Evolutionary conservation across 1,139 yeast species (phyloP), one percentile per base, ranked within the genome.

Genomic region (Hyphopichia pseudoburtonii): DNA sequence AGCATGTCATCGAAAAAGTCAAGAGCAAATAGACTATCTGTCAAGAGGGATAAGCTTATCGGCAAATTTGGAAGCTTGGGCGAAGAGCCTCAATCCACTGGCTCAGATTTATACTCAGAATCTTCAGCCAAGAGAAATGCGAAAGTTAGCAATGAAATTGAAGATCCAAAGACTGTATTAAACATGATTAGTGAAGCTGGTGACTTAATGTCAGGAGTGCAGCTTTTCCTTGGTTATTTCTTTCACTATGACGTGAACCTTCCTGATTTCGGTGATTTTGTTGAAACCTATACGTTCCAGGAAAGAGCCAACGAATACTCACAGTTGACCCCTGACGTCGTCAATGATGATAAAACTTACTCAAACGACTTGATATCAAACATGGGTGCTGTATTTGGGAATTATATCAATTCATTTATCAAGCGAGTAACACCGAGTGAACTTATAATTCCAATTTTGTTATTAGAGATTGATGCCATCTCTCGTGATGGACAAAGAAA

Each of bases 161-260:
- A 60, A 33, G 75, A 70, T 43, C 64, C 68, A 4, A 59, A 55
- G 33, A 60, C 73, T 3, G 67, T 86, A 15, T 59, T 80, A 10
- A 68, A 56, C 17, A 41, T 69, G 17, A 57, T 68, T 12, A 60
- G 60, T 28, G 73, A 66, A 39, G 54, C 70, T 4, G 59, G 51
- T 30, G 66, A 62, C 10, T 47, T 70, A 27, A 62, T 71, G 18
- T 39, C 55, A 17, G 53, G 75, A 10, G 79, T 86, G 34, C 95
- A 86, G 48, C 80, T 76, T 48, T 81, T 87, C 42, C 54, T 84
- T 14, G 78, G 78, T 9, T 64, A 62, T 14, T 71, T 88, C 40
- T 88, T 89, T 63, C 94, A 86, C 45, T 63, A 82, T 36, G 76
- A 81, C 15, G 70, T 80, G 2, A 71, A 71, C 33, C 64, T 68